Conservation (phyloP, 805 yeast genomes). For the Metschnikowia shivogae region DNA sequence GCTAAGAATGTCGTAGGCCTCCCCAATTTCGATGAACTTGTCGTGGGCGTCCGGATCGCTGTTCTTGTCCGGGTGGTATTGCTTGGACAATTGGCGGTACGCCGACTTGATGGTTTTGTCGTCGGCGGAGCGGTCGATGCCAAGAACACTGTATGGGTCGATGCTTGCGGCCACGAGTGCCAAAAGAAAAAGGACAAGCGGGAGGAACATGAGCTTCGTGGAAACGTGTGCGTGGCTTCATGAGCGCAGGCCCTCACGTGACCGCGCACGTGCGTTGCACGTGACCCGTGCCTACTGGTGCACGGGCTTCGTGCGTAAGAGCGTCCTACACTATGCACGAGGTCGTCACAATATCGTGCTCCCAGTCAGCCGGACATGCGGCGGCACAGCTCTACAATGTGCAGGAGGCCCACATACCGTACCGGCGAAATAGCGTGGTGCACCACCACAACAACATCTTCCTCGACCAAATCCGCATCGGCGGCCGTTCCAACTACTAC, state of each 20-base stretch:
- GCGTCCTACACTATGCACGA: slow-evolving; percentile 42
- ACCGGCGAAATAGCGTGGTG: slow-evolving; percentile 40
- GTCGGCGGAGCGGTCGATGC: slow-evolving; percentile 61
- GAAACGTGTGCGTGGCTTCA: slow-evolving; percentile 2
- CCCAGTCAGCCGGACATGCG: slow-evolving; percentile 73
- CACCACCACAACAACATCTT: slow-evolving; percentile 45
- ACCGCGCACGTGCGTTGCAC: no score
- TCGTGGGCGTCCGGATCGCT: slow-evolving; percentile 79
- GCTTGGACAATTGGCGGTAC: slow-evolving; percentile 73
- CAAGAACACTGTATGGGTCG: slow-evolving; percentile 62
- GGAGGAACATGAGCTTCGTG: slow-evolving; percentile 2
- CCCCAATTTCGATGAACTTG: slow-evolving; percentile 85
- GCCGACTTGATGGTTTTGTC: slow-evolving; percentile 85
- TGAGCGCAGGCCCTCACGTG: no score
- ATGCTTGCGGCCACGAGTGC: slow-evolving; percentile 19
- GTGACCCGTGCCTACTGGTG: no score
- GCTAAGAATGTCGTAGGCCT: slow-evolving; percentile 82
- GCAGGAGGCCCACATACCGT: slow-evolving; percentile 67
- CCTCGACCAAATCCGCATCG: slow-evolving; percentile 17
- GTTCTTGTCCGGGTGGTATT: slow-evolving; percentile 94
- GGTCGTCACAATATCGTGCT: slow-evolving; percentile 64
- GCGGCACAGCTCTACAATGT: slow-evolving; percentile 75
- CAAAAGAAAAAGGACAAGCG: slow-evolving; percentile 9
- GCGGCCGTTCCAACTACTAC: slow-evolving; percentile 47
- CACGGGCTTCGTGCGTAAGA: background rate